Evolutionary conservation across 1,139 yeast genomes (phyloP), one percentile per base, ranked within the genome.

Genomic region (Yamadazyma blattariae): DNA sequence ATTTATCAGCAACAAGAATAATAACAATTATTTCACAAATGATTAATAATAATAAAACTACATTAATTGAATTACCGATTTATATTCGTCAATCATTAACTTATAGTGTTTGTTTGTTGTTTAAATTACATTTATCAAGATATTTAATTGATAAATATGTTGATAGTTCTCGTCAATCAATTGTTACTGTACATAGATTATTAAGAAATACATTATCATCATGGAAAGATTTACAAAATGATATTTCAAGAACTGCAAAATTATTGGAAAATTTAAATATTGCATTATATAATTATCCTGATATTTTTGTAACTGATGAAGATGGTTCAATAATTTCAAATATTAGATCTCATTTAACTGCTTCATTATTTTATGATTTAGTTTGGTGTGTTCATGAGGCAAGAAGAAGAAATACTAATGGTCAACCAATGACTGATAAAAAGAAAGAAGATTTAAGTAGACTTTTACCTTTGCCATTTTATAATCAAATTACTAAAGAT

Each of bases 361-460:
- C 95, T 0, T 88, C 96, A 0, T 62, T 90, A 37, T 90, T 90
- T 52, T 90, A 90, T 56, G 97, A 90, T 59, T 71, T 90, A 39
- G 92, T 90, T 14, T 89, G 96, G 92, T 86, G 95, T 54, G 86
- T 90, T 33, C 97, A 90, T 57, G 97, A 90, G 54, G 96, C 96
- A 0, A 71, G 95, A 56, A 71, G 97, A 54, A 67, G 95, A 40
- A 79, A 82, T 13, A 39, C 37, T 11, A 34, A 38, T 21, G 41
- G 38, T 19, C 38, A 36, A 7, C 35, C 34, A 8, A 40, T 44
- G 7, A 32, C 30, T 9, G 38, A 36, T 5, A 40, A 30, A 20
- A 54, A 48, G 17, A 43, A 39, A 19, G 36, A 43, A 9, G 33
- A 36, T 23, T 47, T 46, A 23, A 46, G 52, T 31, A 61, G 61